Base-by-base conservation (phyloP, 768 basidiomycete species). In the Suillus ampliporus region DNA sequence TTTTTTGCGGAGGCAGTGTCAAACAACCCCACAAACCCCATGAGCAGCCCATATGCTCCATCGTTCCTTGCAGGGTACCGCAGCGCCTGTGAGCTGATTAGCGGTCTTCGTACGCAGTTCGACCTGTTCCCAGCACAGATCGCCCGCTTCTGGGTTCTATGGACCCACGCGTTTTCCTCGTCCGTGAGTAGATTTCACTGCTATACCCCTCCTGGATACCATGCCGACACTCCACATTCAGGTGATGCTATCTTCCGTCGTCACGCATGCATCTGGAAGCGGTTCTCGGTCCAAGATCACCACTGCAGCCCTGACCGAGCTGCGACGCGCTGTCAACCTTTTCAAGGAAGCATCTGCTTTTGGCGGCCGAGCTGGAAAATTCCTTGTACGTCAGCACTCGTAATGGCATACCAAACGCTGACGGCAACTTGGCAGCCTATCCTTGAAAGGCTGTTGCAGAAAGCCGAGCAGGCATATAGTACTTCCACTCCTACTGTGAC, bases 221-320 rank as follows among this genome's bases (percentile, higher is more conserved):
- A 28, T 28, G 14, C 46, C 65, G 35, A 58, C 44, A 5, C 15
- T 19, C 61, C 23, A 53, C 17, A 41, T 8, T 65, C 37, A 92
- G 91, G 86, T 92, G 31, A 89, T 93, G 85, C 71, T 92, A 44
- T 85, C 89, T 13, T 89, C 91, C 10, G 85, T 92, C n/a, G 89
- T 90, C 1, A 91, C 88, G 14, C 87, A 88, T 58, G 84, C 85
- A 38, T 82, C 86, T 15, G 74, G 75, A 15, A 59, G 21, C 10
- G 74, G 78, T 9, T 72, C 77, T 5, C 80, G 80, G 43, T 89
- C 86, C 2, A 91, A 89, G 70, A 86, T 89, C 21, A 90, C 90
- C 0, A 80, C 85, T 15, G 89, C 89, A 14, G 91, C 92, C 1
- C 71, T 93, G 62, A 69, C 85, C 15, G 89, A 92, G 71, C 75